phyloP scores from a whole-genome alignment of 345 rosid species.

The Atalantia buxifolia region DNA sequence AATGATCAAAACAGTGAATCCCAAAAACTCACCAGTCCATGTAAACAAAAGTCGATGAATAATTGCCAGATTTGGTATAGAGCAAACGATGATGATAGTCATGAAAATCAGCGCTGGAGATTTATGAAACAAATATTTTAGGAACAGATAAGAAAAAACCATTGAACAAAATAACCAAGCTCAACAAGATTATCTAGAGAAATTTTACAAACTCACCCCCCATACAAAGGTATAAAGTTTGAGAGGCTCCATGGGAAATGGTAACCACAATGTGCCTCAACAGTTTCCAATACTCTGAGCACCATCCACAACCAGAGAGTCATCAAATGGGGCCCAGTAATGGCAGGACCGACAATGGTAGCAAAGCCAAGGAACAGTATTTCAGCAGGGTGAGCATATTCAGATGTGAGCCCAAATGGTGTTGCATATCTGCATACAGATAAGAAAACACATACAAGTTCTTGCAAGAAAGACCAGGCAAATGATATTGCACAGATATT shows the following conservation, averaged over 20 bases:
- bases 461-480: neutral
- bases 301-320: conserved; percentile 97
- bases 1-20: neutral
- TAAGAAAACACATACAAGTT: conserved; percentile 8
- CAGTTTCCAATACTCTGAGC: conserved; percentile 90
- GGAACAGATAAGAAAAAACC: conserved; percentile 8
- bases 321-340: conserved; percentile 91
- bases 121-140: conserved; percentile 3
- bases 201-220: conserved; percentile 63
- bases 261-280: conserved; percentile 98
- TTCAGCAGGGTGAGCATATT: conserved; percentile 97
- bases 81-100: conserved; percentile 97
- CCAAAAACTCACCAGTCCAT: conserved; percentile 84
- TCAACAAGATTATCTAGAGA: neutral
- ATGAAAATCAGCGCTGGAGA: conserved; percentile 90
- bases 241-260: conserved; percentile 99
- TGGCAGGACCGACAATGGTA: conserved; percentile 88
- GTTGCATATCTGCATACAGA: conserved; percentile 75
- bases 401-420: conserved; percentile 95
- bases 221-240: conserved; percentile 87
- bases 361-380: conserved; percentile 95
- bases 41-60: conserved; percentile 86
- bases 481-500: neutral
- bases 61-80: conserved; percentile 96
- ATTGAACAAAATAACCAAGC: neutral